A percentile compares a stretch with the other conserved stretches of the same genome.
phyloP scores from a whole-genome alignment of 106 monocot genomes.

The Allium cepa region DNA sequence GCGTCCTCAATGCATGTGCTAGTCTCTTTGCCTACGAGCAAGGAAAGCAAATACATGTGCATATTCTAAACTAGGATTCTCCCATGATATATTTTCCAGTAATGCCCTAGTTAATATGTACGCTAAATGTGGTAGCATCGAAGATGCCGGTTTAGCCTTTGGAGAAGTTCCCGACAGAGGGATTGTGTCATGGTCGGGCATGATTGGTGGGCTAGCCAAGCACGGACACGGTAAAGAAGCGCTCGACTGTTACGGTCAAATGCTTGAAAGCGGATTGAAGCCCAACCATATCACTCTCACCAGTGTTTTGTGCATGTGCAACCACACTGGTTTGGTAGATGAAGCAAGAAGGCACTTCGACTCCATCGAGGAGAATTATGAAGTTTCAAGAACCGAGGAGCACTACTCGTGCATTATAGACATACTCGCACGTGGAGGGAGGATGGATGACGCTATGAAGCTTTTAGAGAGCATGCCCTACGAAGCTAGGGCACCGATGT shows the following conservation, averaged over 20 bases:
- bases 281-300: constrained; percentile 89
- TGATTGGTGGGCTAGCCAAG: constrained; percentile 88
- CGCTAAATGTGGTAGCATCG: constrained; percentile 82
- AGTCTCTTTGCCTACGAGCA: constrained; percentile 76
- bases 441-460: constrained; percentile 52
- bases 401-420: constrained; percentile 92
- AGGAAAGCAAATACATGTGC: constrained; percentile 73
- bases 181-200: constrained; percentile 86
- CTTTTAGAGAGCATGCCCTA: constrained; percentile 71
- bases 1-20: constrained; percentile 78
- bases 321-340: constrained; percentile 58
- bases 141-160: constrained; percentile 61
- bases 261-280: constrained; percentile 49
- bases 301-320: constrained; percentile 81
- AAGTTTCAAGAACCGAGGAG: constrained; percentile 50
- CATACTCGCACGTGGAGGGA: constrained; percentile 71
- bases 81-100: constrained; percentile 51
- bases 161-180: constrained; percentile 46
- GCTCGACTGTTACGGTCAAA: constrained; percentile 47
- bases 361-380: constrained; percentile 52
- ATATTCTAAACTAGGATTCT: constrained; percentile 42
- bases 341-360: constrained; percentile 67
- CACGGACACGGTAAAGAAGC: constrained; percentile 82
- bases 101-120: constrained; percentile 93
- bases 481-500: constrained; percentile 62